Base-by-base conservation (phyloP, 805 yeast genomes). In the Wickerhamomyces chaumierensis region DNA sequence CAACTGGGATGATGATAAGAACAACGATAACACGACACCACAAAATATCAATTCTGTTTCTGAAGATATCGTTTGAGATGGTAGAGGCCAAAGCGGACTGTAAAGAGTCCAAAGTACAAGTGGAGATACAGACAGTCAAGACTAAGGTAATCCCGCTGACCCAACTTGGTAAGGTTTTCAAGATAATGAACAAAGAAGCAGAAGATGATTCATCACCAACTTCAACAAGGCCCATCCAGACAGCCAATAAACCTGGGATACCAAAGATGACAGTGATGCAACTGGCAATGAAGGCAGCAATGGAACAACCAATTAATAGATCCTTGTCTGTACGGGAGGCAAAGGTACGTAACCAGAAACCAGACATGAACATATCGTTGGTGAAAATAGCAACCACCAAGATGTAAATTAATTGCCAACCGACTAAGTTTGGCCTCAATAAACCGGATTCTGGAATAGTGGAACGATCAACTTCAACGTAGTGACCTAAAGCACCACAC, bases 311-410 rank as follows among this genome's bases (percentile, higher is more conserved):
- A 47, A 84, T 71, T 57, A 71, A 57, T 49, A 88, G 68, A 53
- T 87, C 95, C 46, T 66, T 73, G 59, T 87, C 75, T 8, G 85
- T 64, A 46, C 74, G 75, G 6, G 95, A 79, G 5, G 97, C 95
- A 65, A 88, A 88, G 1, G 97, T 84, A 53, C 97, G 69, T 43
- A 88, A 63, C 97, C 97, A 88, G 57, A 88, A 87, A 0, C 95
- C 95, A 25, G 94, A 73, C 69, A 88, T 63, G 60, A 88, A 88
- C 55, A 88, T 75, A 55, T 86, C 95, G 52, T 88, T 88, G 27
- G 96, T 83, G 40, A 86, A 71, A 53, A 88, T 82, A 20, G 96
- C 96, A 25, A 88, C 80, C 7, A 80, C 72, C 46, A 88, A 65
- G 45, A 88, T 87, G 56, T 86, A 88, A 27, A 88, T 57, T 46